Percentiles rank a stretch among this genome's conserved stretches.
Evolutionary conservation across 2,329 filamentous ascomycete genomes (phyloP).

Genomic region (Pseudocercospora crystallina): DNA sequence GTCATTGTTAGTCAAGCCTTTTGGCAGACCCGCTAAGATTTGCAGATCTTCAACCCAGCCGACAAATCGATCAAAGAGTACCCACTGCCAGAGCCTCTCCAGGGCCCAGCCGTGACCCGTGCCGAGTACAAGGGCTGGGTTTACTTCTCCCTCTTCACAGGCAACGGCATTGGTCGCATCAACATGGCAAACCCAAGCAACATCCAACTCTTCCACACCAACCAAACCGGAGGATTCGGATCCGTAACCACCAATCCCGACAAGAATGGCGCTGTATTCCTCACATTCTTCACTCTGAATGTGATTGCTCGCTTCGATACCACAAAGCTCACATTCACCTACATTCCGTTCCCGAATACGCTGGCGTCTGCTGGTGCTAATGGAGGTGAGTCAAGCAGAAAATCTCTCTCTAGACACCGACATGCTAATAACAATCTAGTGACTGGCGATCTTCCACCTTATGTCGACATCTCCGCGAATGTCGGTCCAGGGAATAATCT

Average conservation of each 20-base stretch:
- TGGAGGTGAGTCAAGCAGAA: no score
- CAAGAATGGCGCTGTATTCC: conserved; percentile 23
- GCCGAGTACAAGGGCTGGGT: conserved; percentile 24
- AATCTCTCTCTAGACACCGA: neutral
- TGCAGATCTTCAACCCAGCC: conserved; percentile 9
- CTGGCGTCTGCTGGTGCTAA: neutral
- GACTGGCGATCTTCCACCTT: conserved; percentile 13
- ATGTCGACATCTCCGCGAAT: conserved; percentile 20
- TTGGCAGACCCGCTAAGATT: no score
- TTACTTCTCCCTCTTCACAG: conserved; percentile 25
- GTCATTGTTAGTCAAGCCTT: no score
- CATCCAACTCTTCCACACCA: conserved; percentile 23
- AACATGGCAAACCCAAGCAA: conserved; percentile 18
- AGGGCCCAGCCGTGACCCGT: conserved; percentile 24
- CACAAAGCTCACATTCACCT: conserved; percentile 12
- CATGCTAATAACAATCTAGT: neutral
- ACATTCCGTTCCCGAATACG: conserved; percentile 11
- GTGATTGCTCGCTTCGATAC: conserved; percentile 9
- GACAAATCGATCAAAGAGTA: conserved; percentile 13
- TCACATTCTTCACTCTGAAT: conserved; percentile 20
- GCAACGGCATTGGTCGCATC: conserved; percentile 25
- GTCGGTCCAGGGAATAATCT: conserved; percentile 14
- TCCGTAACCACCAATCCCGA: conserved; percentile 19
- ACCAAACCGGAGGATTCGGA: conserved; percentile 13
- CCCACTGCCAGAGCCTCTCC: conserved; percentile 16